Evolutionary conservation across 129 eudicot species (phyloP).

Genomic region (Centella asiatica): DNA sequence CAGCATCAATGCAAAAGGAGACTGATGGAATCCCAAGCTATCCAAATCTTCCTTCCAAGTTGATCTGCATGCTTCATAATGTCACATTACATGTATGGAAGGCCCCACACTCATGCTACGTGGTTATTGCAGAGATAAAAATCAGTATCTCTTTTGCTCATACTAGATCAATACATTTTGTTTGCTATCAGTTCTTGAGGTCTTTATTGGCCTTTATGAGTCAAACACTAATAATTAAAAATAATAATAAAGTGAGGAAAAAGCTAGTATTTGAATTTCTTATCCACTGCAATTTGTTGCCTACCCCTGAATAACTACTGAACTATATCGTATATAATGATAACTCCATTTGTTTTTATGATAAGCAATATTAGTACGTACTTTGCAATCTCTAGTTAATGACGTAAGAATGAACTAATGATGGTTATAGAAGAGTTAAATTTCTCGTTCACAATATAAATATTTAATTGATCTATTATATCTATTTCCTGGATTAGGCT

Average conservation of each 20-base stretch:
- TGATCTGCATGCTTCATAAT: constrained; percentile 90
- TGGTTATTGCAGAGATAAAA: neutral
- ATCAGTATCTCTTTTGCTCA: neutral
- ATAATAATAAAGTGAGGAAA: too few species aligned
- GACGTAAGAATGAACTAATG: neutral
- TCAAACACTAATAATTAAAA: too few species aligned
- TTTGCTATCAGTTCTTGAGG: neutral
- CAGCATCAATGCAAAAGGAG: constrained; percentile 92
- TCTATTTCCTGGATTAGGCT: constrained; percentile 45
- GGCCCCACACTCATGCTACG: neutral
- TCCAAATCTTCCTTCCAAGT: constrained; percentile 93
- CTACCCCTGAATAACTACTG: neutral
- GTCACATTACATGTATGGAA: constrained; percentile 75
- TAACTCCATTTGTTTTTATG: neutral
- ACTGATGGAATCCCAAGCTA: constrained; percentile 77
- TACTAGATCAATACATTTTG: neutral
- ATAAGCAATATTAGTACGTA: neutral
- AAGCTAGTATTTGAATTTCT: neutral
- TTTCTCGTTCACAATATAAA: neutral
- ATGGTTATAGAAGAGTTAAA: neutral
- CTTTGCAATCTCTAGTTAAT: neutral
- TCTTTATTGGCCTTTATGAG: neutral
- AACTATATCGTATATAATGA: neutral
- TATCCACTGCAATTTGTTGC: neutral
- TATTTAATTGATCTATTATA: too few species aligned